These are phyloP conservation scores for Dichomitus squalens DNA, from an alignment of 1,284 basidiomycete species.

Conservation along the genomic window DNA sequence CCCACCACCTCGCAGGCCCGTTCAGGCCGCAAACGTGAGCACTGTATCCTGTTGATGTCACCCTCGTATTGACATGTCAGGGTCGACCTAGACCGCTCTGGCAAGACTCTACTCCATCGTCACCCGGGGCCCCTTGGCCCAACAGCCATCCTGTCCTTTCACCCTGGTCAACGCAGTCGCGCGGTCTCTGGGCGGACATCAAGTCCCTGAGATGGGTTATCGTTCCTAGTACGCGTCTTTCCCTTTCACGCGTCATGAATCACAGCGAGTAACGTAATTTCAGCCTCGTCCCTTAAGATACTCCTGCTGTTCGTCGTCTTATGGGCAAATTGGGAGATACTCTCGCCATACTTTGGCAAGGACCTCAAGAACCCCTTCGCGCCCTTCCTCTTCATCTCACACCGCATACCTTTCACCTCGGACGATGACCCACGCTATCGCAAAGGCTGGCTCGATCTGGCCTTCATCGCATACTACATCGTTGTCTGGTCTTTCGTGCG, in stretches of 20 bases:
- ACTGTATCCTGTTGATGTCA: background rate
- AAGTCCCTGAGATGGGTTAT: constrained; percentile 71
- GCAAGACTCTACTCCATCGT: constrained; percentile 5
- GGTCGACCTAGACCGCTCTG: constrained; percentile 10
- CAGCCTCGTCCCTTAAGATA: constrained; percentile 74
- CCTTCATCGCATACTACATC: constrained; percentile 87
- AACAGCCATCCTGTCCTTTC: constrained; percentile 6
- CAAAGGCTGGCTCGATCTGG: constrained; percentile 80
- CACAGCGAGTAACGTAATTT: background rate
- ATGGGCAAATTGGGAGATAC: constrained; percentile 72
- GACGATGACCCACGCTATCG: constrained; percentile 65
- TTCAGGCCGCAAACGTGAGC: constrained; percentile 64
- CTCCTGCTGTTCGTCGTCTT: constrained; percentile 74
- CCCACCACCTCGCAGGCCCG: constrained; percentile 61
- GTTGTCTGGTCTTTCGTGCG: constrained; percentile 92
- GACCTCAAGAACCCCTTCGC: constrained; percentile 74
- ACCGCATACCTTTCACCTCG: constrained; percentile 59
- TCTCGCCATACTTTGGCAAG: constrained; percentile 51
- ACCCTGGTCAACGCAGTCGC: constrained; percentile 27
- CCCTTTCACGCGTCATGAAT: background rate
- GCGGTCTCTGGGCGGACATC: constrained; percentile 49
- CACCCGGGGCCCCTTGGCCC: constrained; percentile 10
- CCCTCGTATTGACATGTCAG: too few species aligned
- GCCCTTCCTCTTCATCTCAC: constrained; percentile 77
- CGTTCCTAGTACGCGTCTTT: constrained; percentile 59